Evolutionary conservation across 495 filamentous ascomycete genomes (phyloP), one percentile per base, ranked within the genome.

Genomic region (Daldinia vernicosa): DNA sequence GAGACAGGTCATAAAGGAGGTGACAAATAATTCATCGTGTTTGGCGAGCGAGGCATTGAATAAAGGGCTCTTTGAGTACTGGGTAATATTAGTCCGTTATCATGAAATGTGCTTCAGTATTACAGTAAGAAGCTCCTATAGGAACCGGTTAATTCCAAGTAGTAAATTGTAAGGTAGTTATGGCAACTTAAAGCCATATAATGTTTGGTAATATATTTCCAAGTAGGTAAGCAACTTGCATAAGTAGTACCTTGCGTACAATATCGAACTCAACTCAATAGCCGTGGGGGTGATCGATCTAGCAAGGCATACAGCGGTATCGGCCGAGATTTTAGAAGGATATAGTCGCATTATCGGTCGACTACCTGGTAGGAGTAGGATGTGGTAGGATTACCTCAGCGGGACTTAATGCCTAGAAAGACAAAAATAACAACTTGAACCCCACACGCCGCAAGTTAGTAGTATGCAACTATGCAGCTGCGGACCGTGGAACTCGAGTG

Each of bases 361-460:
- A 24, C 7, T 47, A 47, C 3, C 8, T 22, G 24, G 43, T 47
- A 47, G 43, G 17, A 47, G 9, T 24, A 47, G 43, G 43, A 47
- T 47, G 43, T 9, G 19, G 19, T 47, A 12, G 43, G 43, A 47
- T 47, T 47, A 47, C 19, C 43, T 47, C 43, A 47, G 43, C 43
- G 24, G 19, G 17, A 22, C 19, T 47, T 22, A 4, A 47, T 12
- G 19, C 9, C 17, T 14, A 22, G 19, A 47, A 47, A 47, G 43
- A 47, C 43, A 47, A 53, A 53, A 53, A 30, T 28, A 30, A 53
- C 50, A 53, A 30, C 12, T 24, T 24, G 26, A 53, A 53, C 50
- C 27, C 50, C 50, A 53, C 50, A 53, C 27, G 12, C 50, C 27
- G 26, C 11, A 53, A 53, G 24, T 53, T 53, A 47, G 8, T 53